A percentile compares a stretch with the other conserved stretches of the same genome.
phyloP scores from a whole-genome alignment of 176 grass and related monocot genomes.

The Cenchrus purpureus region DNA sequence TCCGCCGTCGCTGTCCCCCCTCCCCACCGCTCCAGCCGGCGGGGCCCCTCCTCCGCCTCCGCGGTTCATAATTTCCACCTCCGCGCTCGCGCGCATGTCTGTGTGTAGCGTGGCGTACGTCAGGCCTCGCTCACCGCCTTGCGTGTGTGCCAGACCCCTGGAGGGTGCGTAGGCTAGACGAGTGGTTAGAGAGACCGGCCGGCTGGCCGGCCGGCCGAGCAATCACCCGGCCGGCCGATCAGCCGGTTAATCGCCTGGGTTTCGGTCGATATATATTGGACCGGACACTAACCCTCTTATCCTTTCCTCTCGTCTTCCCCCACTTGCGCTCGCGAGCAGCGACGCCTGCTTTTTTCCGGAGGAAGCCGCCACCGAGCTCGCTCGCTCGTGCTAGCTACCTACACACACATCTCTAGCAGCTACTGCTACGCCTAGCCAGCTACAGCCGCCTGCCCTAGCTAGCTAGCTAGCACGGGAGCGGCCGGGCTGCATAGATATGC shows the following conservation, averaged over 20 bases:
- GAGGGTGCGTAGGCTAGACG: not conserved
- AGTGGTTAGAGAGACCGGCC: slow-evolving; percentile 26
- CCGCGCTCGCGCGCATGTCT: not conserved
- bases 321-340: slow-evolving; percentile 33
- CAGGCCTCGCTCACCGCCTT: slow-evolving; percentile 43
- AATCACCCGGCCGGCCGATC: no score
- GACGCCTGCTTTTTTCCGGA: slow-evolving; percentile 17
- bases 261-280: slow-evolving; percentile 45
- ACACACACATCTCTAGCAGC: not conserved
- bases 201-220: not conserved
- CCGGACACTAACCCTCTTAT: slow-evolving; percentile 47
- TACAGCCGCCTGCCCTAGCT: slow-evolving; percentile 34
- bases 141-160: not conserved
- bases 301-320: slow-evolving; percentile 23
- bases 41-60: not conserved
- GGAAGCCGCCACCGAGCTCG: slow-evolving; percentile 41
- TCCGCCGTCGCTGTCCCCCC: slow-evolving; percentile 49
- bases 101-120: slow-evolving; percentile 14
- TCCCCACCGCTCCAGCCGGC: not conserved
- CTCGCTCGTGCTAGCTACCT: slow-evolving; percentile 36
- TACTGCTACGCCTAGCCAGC: not conserved
- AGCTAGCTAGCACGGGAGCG: not conserved
- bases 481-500: not conserved
- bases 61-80: slow-evolving; percentile 10
- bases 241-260: not conserved